Evolutionary conservation across 805 yeast species (phyloP), one percentile per base, ranked within the genome.

Genomic region (Cyberlindnera sargentensis): DNA sequence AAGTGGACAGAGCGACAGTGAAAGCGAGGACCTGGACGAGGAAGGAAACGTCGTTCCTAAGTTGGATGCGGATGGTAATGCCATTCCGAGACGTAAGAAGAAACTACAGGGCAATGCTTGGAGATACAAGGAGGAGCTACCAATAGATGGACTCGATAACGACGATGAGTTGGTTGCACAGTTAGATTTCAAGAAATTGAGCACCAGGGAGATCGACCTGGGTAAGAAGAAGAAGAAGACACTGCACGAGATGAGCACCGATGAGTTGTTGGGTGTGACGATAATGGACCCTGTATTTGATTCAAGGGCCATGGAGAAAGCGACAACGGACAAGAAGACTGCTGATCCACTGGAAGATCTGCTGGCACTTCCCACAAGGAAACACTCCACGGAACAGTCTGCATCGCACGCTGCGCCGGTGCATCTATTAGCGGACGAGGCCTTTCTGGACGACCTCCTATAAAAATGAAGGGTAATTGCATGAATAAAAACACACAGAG

Each of bases 101-200:
- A 50, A 34, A 47, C 34, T 35, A 10, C 37, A 41, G 23, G 40
- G 33, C 9, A 56, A 60, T 9, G 48, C 43, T 1, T 48, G 51
- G 41, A 54, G 58, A 39, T 55, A 52, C 36, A 53, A 50, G 9
- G 60, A 53, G 6, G 57, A 49, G 5, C 43, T 58, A 5, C 49
- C 51, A 24, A 52, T 55, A n/a, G 41, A 43, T 8, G 53, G 49
- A 3, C 36, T 47, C 11, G 52, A 49, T 36, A 43, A 45, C 9
- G 44, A 40, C 4, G 36, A 36, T 5, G 53, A 56, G 8, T 8
- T 47, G 1, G 36, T 53, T 8, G 40, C 46, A 11, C 38, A 40
- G 34, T 47, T 55, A n/a, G 53, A 55, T 27, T 49, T 57, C 43
- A 52, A 47, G 32, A 48, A 48, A 30, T 42, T 53, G 4, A 37